Evolutionary conservation across 305 asterid genomes (phyloP).

Genomic region (Fraxinus platypoda): DNA sequence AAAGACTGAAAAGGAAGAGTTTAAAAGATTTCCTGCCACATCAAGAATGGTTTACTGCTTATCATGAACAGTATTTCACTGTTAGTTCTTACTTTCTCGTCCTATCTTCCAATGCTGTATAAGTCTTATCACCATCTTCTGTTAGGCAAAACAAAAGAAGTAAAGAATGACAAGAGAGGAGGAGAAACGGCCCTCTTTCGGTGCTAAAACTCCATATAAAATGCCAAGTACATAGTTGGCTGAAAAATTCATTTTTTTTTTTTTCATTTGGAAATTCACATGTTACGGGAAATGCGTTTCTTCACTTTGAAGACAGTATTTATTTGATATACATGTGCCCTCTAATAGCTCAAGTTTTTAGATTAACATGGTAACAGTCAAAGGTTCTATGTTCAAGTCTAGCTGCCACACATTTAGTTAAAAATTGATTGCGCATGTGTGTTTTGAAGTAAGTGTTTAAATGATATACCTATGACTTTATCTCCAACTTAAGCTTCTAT

Average conservation of each 20-base stretch:
- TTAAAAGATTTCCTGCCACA: not conserved
- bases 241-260: not conserved
- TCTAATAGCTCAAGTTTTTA: not conserved
- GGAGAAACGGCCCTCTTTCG: not conserved
- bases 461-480: not conserved
- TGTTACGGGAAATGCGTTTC: not conserved
- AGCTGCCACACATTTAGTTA: not conserved
- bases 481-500: not conserved
- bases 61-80: conserved; percentile 1
- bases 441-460: not conserved
- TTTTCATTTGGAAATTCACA: not conserved
- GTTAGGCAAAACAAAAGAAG: not conserved
- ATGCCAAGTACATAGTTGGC: not conserved
- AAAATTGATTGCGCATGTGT: not conserved
- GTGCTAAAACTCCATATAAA: not conserved
- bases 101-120: not conserved
- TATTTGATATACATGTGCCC: not conserved
- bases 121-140: conserved; percentile 8
- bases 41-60: not conserved
- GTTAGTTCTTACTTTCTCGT: not conserved
- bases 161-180: not conserved
- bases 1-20: not conserved
- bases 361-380: not conserved
- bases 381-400: not conserved
- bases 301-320: not conserved